Evolutionary conservation across 192 early-diverging fungal species (phyloP), one percentile per base, ranked within the genome.

Genomic region (Geranomyces michiganensis): DNA sequence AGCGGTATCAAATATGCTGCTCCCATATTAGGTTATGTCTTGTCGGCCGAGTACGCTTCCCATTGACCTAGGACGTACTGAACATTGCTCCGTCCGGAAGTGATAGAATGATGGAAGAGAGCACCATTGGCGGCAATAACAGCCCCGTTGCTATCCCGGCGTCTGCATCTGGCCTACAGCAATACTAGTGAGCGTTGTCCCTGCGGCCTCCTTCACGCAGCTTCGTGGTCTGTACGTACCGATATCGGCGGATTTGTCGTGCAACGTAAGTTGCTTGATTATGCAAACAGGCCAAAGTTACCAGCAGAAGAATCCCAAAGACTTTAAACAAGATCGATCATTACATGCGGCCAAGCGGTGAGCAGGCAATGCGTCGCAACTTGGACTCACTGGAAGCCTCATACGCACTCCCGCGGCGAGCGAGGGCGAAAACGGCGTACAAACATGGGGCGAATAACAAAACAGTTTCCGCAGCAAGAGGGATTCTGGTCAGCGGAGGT

Each of bases 91-190:
- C 5, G 17, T 14, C 32, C 21, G 60, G 27, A 24, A 65, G 22
- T 7, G 61, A 21, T 5, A 72, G 49, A 19, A 65, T 65, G 15
- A 72, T 64, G 29, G 62, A 21, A 10, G 70, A 19, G 12, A 65
- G 47, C 9, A 72, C 70, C 5, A 72, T 17, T 22, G 70, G 70
- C 22, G 70, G 70, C 14, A 72, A 26, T 2, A 72, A 15, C 15
- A 72, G 51, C 1, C 70, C 70, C 4, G 56, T 53, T 1, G 33
- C 46, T 27, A 67, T 67, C 15, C 65, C 65, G n/a, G 65, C 17
- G 27, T 67, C 65, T 24, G 65, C 65, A 47, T 55, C 30, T 5
- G 46, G 65, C 2, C 65, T 67, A 47, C 19, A 53, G 51, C 19
- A 17, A 53, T n/a, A 8, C 3, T 15, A 7, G 3, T 26, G 4